These are phyloP conservation scores for Barnettozyma sp. DNA, from an alignment of 805 yeast genomes.

Conservation along the genomic window DNA sequence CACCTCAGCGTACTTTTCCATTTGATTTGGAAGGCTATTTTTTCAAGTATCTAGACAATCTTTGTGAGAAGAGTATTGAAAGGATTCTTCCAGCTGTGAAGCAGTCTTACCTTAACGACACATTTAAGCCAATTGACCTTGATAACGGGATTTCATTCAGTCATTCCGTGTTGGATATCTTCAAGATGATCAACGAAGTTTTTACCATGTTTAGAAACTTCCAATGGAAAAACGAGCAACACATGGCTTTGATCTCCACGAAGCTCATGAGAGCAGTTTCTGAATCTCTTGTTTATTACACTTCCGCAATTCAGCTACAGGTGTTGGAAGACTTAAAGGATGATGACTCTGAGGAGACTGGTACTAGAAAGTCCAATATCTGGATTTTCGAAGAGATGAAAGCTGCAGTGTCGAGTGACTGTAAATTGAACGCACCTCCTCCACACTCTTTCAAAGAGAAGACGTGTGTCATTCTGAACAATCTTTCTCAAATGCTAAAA, in stretches of 20 bases:
- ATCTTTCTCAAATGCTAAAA: conserved; percentile 45
- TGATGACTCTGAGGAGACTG: conserved; percentile 19
- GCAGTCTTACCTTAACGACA: conserved; percentile 52
- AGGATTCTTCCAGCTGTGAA: conserved; percentile 43
- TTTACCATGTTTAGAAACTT: conserved; percentile 50
- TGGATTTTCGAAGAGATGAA: conserved; percentile 49
- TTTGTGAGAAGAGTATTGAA: conserved; percentile 38
- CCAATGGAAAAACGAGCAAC: conserved; percentile 60
- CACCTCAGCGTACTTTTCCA: conserved; percentile 31
- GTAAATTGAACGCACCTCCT: conserved; percentile 34
- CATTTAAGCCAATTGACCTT: conserved; percentile 44
- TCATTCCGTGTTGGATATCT: conserved; percentile 61
- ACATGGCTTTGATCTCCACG: conserved; percentile 57
- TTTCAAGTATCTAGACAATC: conserved; percentile 36
- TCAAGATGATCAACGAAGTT: conserved; percentile 53
- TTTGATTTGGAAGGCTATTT: conserved; percentile 54
- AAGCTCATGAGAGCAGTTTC: conserved; percentile 56
- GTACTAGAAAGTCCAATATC: conserved; percentile 24
- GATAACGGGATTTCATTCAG: conserved; percentile 39
- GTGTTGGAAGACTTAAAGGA: conserved; percentile 36
- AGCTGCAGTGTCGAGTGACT: conserved; percentile 38
- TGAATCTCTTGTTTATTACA: conserved; percentile 48
- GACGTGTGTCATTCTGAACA: conserved; percentile 73
- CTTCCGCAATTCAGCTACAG: conserved; percentile 30
- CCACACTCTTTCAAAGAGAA: conserved; percentile 53